Evolutionary conservation across 495 filamentous ascomycete genomes (phyloP), one percentile per base, ranked within the genome.

Genomic region (Platismatia glauca): DNA sequence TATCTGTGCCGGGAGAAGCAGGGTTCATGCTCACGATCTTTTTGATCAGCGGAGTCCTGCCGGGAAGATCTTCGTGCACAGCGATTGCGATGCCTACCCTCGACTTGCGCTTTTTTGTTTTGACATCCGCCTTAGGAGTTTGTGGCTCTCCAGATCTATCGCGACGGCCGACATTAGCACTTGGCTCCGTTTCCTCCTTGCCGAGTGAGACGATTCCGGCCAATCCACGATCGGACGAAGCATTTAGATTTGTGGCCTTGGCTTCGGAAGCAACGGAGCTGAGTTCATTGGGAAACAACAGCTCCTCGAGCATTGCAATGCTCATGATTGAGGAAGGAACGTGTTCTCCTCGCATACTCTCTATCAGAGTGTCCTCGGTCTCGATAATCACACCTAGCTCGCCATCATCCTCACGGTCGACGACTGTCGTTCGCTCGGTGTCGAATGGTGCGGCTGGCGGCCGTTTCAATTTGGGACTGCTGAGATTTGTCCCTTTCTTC

Each of bases 1-100:
- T 38, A 44, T 65, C 64, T 44, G 59, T 61, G 33, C 64, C 64
- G 6, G 58, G 64, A 24, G 64, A 65, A 16, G 34, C 53, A 6
- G 59, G 64, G 22, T 59, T 57, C 7, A 52, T 57, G 20, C 50
- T 39, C 31, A 64, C 24, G 16, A 59, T 61, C 29, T 41, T 50
- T 7, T 64, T 67, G 13, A 69, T 68, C 18, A 27, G 35, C 22
- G 65, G 60, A 4, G 61, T 60, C 1, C 31, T 37, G 7, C 48
- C 57, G 0, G 65, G 65, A 9, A 37, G 35, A 15, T 66, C 65
- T 57, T 66, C 57, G 20, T 63, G 50, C 13, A 66, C 31, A 9
- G 27, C 12, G n/a, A 61, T n/a, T 4, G 15, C 2, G 31, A 11
- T 20, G 31, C 38, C 35, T 43, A n/a, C 1, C 11, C 20, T 31